These are phyloP conservation scores for Eutrema japonicum DNA, from an alignment of 345 rosid species.

Conservation along the genomic window DNA sequence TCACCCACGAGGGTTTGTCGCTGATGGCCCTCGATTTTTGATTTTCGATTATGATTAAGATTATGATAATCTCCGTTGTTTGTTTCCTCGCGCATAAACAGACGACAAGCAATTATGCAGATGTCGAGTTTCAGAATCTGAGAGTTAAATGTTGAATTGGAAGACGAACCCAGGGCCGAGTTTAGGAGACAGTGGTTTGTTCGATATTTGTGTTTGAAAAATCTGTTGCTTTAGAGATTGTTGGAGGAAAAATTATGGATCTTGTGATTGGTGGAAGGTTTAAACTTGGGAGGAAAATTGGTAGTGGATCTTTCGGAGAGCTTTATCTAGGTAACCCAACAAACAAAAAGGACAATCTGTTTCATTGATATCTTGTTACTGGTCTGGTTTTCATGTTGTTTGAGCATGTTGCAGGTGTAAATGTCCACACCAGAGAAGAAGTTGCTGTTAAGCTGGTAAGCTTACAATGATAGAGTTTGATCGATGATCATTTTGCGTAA, in stretches of 20 bases:
- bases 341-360: no score
- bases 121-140: neutral
- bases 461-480: neutral
- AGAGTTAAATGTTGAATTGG: slow-evolving; percentile 30
- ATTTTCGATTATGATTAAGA: no score
- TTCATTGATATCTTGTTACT: neutral
- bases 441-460: slow-evolving; percentile 84
- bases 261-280: slow-evolving; percentile 66
- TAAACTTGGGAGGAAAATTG: slow-evolving; percentile 80
- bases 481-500: neutral
- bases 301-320: slow-evolving; percentile 84
- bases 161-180: slow-evolving; percentile 31
- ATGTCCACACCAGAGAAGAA: slow-evolving; percentile 83
- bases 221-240: slow-evolving; percentile 17
- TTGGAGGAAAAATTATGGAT: slow-evolving; percentile 50
- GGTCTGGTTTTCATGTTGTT: slow-evolving; percentile 5
- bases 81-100: no score
- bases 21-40: no score
- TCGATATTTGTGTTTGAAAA: slow-evolving; percentile 19
- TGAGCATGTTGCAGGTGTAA: slow-evolving; percentile 53
- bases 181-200: slow-evolving; percentile 2
- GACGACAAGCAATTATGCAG: no score
- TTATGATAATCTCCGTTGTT: no score
- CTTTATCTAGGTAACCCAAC: slow-evolving; percentile 63
- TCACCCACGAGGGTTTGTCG: no score